Evolutionary conservation across 1,139 yeast genomes (phyloP), one percentile per base, ranked within the genome.

Genomic region (Geotrichum reessii): DNA sequence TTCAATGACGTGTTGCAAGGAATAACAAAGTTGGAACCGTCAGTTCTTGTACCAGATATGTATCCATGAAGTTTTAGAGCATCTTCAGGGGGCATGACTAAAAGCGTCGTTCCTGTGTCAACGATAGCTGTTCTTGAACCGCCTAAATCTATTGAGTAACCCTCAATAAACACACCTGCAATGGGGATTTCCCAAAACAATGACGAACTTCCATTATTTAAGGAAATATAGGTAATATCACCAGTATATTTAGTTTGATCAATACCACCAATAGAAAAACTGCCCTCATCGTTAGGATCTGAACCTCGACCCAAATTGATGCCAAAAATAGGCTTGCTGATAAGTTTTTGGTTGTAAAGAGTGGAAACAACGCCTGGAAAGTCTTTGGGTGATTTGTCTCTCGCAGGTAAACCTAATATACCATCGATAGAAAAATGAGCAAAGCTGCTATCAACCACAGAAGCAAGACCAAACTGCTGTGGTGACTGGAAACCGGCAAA

Each of bases 51-150:
- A 42, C 74, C 70, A 27, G 70, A 65, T 58, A 86, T 84, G 65
- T 75, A 81, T 14, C 80, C 67, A 66, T 85, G 89, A n/a, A 85
- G 59, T 31, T 63, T 71, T 47, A 76, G 65, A 1, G 89, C 87
- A 65, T 85, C 88, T 19, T 70, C 71, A 14, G 78, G 71, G 2
- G 87, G 84, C 56, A 83, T 71, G 6, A 82, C 81, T 28, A 84
- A 70, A 1, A 86, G 80, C 0, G 89, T 84, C 1, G 89, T 83
- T 17, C 89, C 90, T 12, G 87, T 82, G 67, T 85, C 91, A 28
- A 85, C 74, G 50, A 84, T 76, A 4, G 83, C 85, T 3, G 73
- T 67, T 68, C 84, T 74, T 9, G 63, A 22, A 0, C 69, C 70
- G 53, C 65, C 66, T 58, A 78, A 77, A 3, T 65, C 63, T n/a